Evolutionary conservation across 140 eudicot genomes (phyloP).

Genomic region (Bidens hawaiensis): DNA sequence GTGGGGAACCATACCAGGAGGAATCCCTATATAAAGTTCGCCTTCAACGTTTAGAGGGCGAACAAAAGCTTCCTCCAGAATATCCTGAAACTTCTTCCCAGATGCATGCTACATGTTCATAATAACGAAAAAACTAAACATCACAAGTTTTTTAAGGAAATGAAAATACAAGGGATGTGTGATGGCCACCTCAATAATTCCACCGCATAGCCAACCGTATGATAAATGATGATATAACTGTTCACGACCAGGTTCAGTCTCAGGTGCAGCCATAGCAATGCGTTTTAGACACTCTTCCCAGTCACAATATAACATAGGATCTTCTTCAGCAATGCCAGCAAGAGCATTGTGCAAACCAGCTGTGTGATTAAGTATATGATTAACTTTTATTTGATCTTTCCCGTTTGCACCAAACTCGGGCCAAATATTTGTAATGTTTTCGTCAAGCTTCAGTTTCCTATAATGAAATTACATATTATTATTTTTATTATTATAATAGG

Average conservation of each 20-base stretch:
- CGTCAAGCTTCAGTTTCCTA: slow-evolving; percentile 89
- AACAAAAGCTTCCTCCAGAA: slow-evolving; percentile 87
- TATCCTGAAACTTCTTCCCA: slow-evolving; percentile 81
- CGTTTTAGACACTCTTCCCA: slow-evolving; percentile 78
- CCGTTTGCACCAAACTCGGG: slow-evolving; percentile 76
- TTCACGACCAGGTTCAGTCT: slow-evolving; percentile 77
- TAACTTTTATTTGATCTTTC: slow-evolving; percentile 86
- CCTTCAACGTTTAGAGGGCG: slow-evolving; percentile 78
- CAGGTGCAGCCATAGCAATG: slow-evolving; percentile 52
- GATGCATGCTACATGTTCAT: slow-evolving; percentile 66
- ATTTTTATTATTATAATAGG: background rate
- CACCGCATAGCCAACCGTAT: slow-evolving; percentile 96
- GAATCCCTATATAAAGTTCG: slow-evolving; percentile 91
- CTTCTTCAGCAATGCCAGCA: slow-evolving; percentile 49
- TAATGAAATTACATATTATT: background rate
- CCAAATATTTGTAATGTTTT: slow-evolving; percentile 71
- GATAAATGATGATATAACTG: slow-evolving; percentile 88
- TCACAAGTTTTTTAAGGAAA: background rate
- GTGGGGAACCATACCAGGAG: slow-evolving; percentile 59
- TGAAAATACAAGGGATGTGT: background rate
- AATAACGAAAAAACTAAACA: background rate
- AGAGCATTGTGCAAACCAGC: slow-evolving; percentile 90
- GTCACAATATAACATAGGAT: slow-evolving; percentile 57
- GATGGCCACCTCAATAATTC: slow-evolving; percentile 72
- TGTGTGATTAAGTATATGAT: slow-evolving; percentile 94